phyloP scores from a whole-genome alignment of 2,329 filamentous ascomycete species.

The Myriosclerotinia scirpicola region DNA sequence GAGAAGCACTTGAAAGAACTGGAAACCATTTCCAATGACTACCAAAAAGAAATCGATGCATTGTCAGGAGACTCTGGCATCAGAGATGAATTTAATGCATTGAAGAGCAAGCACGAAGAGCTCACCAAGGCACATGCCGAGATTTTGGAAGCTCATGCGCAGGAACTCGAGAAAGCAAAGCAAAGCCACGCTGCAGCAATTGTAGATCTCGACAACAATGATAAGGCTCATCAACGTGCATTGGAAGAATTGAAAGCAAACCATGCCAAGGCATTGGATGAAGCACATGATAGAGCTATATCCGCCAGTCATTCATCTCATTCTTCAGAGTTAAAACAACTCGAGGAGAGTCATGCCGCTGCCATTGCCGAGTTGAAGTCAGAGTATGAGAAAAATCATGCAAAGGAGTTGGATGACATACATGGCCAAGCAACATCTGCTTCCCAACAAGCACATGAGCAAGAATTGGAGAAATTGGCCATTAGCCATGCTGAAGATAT shows the following conservation, averaged over 20 bases:
- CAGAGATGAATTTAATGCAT: slow-evolving; percentile 62
- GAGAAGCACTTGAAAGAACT: slow-evolving; percentile 57
- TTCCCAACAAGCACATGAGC: slow-evolving; percentile 50
- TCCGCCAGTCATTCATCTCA: slow-evolving; percentile 52
- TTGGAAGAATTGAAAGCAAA: slow-evolving; percentile 56
- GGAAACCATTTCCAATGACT: slow-evolving; percentile 58
- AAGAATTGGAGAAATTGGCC: slow-evolving; percentile 55
- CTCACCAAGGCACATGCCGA: slow-evolving; percentile 41
- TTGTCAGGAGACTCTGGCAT: slow-evolving; percentile 63
- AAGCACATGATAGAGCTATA: slow-evolving; percentile 52
- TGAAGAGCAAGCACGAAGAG: slow-evolving; percentile 58
- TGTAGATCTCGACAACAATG: slow-evolving; percentile 46
- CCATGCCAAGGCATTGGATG: slow-evolving; percentile 59
- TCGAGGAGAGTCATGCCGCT: slow-evolving; percentile 56
- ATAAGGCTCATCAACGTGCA: slow-evolving; percentile 53
- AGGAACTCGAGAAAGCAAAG: slow-evolving; percentile 34
- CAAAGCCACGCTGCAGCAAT: slow-evolving; percentile 36
- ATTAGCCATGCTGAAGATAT: slow-evolving; percentile 51
- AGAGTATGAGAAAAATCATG: slow-evolving; percentile 50
- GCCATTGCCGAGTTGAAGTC: slow-evolving; percentile 45
- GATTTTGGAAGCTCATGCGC: slow-evolving; percentile 28
- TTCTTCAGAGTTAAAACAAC: slow-evolving; percentile 51
- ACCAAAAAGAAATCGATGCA: slow-evolving; percentile 64
- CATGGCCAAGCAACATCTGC: slow-evolving; percentile 52
- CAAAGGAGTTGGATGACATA: slow-evolving; percentile 57